phyloP scores from a whole-genome alignment of 2,329 filamentous ascomycete species.

The Aspergillus fumigatus region DNA sequence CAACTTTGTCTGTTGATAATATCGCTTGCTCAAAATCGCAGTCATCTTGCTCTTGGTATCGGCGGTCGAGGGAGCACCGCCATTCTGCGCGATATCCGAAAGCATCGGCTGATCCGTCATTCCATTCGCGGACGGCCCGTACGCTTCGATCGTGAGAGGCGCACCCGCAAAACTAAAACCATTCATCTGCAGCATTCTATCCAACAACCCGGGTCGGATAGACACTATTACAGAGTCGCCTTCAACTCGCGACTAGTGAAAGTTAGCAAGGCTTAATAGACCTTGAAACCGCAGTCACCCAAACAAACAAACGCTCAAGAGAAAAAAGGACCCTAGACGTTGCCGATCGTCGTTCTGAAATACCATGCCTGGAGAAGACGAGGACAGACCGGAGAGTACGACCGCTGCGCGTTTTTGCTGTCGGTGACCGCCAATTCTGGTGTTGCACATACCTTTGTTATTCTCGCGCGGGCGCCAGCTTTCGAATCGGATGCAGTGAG shows the following conservation, averaged over 20 bases:
- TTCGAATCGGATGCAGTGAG: constrained; percentile 51
- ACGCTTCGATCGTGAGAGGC: constrained; percentile 51
- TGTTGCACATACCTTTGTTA: constrained; percentile 71
- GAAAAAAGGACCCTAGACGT: constrained; percentile 15
- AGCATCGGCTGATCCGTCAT: constrained; percentile 20
- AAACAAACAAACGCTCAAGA: constrained; percentile 31
- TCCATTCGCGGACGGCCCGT: constrained; percentile 27
- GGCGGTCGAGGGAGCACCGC: constrained; percentile 44
- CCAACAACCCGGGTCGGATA: constrained; percentile 60
- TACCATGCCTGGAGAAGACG: constrained; percentile 38
- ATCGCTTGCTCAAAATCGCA: constrained; percentile 68
- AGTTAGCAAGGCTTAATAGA: constrained; percentile 61
- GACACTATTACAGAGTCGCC: constrained; percentile 67
- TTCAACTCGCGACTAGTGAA: constrained; percentile 63
- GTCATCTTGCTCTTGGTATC: constrained; percentile 67
- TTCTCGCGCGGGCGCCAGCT: constrained; percentile 53
- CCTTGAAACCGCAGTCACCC: constrained; percentile 39
- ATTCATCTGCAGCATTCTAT: constrained; percentile 64
- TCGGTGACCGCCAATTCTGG: constrained; percentile 39
- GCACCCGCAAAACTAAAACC: constrained; percentile 64
- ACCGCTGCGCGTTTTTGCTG: constrained; percentile 29
- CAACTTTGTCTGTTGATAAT: constrained; percentile 66
- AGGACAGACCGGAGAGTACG: constrained; percentile 35
- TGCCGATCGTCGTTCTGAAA: constrained; percentile 41
- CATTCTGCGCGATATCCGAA: constrained; percentile 23